A percentile compares a stretch with the other conserved stretches of the same genome.
Conservation (phyloP, 1,284 basidiomycete species). For the Cutaneotrichosporon cutaneum region DNA sequence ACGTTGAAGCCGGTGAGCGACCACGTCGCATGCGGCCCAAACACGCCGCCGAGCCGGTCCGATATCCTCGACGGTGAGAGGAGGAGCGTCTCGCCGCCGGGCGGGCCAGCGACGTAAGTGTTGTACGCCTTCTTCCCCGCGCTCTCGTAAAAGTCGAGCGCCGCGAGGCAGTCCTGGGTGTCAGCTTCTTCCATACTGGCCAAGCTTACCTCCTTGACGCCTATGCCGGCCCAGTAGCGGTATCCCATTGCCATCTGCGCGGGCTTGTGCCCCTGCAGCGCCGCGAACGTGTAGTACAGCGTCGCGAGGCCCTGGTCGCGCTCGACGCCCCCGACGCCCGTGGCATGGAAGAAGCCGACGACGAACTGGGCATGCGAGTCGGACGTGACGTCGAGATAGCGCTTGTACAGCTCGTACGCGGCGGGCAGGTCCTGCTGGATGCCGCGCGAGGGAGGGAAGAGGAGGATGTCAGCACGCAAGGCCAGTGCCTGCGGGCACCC, state of each 20-base stretch:
- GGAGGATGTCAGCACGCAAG: conserved; percentile 66
- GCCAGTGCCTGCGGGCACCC: conserved; percentile 75
- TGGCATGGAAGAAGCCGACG: conserved; percentile 81
- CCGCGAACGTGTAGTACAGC: conserved; percentile 89
- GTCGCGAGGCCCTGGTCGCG: conserved; percentile 62
- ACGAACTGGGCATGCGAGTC: conserved; percentile 80
- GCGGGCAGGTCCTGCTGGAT: conserved; percentile 38
- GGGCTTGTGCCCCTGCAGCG: conserved; percentile 77
- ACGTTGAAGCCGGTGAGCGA: conserved; percentile 66
- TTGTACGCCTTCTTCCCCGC: conserved; percentile 81
- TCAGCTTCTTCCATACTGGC: conserved; percentile 7
- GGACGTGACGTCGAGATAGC: conserved; percentile 49
- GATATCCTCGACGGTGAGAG: conserved; percentile 79
- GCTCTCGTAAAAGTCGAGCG: conserved; percentile 80
- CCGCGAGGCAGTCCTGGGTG: conserved; percentile 65
- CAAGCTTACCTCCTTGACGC: conserved; percentile 64
- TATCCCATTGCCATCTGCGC: conserved; percentile 93
- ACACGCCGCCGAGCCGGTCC: conserved; percentile 86
- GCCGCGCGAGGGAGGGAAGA: conserved; percentile 54
- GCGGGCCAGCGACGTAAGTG: conserved; percentile 77
- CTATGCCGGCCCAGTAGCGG: conserved; percentile 93
- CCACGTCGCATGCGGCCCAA: conserved; percentile 78
- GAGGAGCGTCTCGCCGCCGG: conserved; percentile 83
- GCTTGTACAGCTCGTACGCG: conserved; percentile 29
- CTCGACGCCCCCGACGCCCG: conserved; percentile 68